Evolutionary conservation across 805 yeast species (phyloP), one percentile per base, ranked within the genome.

Genomic region (Lipomyces anomalus): DNA sequence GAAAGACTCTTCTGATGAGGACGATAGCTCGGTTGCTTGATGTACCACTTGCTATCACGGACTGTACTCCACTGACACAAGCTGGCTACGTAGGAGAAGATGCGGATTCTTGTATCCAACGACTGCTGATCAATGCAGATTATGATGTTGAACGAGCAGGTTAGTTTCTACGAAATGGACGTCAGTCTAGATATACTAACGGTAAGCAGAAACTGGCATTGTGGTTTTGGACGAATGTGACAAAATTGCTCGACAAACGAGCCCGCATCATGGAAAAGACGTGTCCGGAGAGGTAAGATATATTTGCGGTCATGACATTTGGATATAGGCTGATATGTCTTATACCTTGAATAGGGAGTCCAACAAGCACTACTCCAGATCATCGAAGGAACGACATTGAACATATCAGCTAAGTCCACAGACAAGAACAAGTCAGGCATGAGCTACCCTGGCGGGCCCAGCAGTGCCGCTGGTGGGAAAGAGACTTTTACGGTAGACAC

Each of bases 61-160:
- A 78, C 54, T 78, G 82, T 57, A 78, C 83, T 0, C 75, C 79
- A 36, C 56, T 78, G 47, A 78, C 83, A 0, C 82, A 78, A 55
- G 80, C 82, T 0, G 83, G 83, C 4, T 78, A 78, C 55, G 76
- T 78, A 36, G 83, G 83, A 21, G 82, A 78, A 48, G 82, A 78
- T 60, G 79, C 76, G 16, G 82, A 78, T 49, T 64, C 71, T 24
- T 76, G 82, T 52, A 68, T 78, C 21, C 77, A 75, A 57, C 67
- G 79, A 45, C 61, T 78, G 18, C 59, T 76, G 40, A 71, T 71
- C 2, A 70, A 65, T 50, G 71, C 81, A 3, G 72, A 72, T 35
- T 74, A 69, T 52, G 77, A 77, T 53, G 73, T 75, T 21, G 72
- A 69, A 6, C 67, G 67, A 13, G 43, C 49, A 7, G 44, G 48